Evolutionary conservation across 257 asterid genomes (phyloP), one percentile per base, ranked within the genome.

Genomic region (Osmanthus fragrans): DNA sequence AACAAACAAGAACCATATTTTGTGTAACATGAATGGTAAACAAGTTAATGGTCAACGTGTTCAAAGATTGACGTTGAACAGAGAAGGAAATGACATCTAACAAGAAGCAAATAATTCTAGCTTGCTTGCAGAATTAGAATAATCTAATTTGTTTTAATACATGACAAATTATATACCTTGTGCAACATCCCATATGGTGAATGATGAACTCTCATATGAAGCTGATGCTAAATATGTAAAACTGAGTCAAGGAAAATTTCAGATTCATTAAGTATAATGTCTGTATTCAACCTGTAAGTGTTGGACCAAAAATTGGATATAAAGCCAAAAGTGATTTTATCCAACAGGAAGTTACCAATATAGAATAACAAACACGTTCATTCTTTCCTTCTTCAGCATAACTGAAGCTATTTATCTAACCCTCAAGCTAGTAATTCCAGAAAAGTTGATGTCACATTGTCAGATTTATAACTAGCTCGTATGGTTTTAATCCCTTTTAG

Each of bases 131-230:
- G 70, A 9, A 18, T 25, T 21, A n/a, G 12, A 56, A 32, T 58
- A 71, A 70, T 10, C 21, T 73, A 19, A 27, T 25, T 4, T 47
- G 77, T 70, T 54, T 3, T 68, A 80, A 72, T 6, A 75, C 54
- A 47, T 76, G 67, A 40, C 25, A 73, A 63, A 77, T 54, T 19
- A 71, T 47, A 10, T 88, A 94, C 98, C 98, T 93, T 89, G 97
- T 79, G 98, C 90, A 83, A 93, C 96, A 87, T 96, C 97, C 99
- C 98, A 96, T 71, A 96, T 82, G 79, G 92, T 93, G 92, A 96
- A 96, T 76, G 98, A 90, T 71, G 99, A 88, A 79, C 90, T 91
- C 85, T 87, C 92, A 75, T 77, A 96, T 29, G 99, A 93, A 79
- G 98, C 98, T 70, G 99, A 93, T 47, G 99, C 98, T 85, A 96